A percentile compares a stretch with the other conserved stretches of the same genome.
phyloP scores from a whole-genome alignment of 139 green algal genomes.

The Micromonas commoda region DNA sequence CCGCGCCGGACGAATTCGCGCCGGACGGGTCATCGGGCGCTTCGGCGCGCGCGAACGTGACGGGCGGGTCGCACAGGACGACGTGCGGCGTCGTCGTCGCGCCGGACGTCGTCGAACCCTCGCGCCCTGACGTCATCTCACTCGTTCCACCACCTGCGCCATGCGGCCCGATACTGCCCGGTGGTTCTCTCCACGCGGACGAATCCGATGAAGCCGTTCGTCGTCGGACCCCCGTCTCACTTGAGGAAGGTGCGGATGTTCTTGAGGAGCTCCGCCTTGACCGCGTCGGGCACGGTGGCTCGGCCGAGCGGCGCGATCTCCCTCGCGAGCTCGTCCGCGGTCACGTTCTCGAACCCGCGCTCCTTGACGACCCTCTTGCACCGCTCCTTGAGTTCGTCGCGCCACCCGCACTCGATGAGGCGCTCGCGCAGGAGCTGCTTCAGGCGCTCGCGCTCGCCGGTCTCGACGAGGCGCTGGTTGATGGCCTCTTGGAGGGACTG shows the following conservation, averaged over 20 bases:
- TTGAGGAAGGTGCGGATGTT: conserved; percentile 3
- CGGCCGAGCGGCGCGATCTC: neutral
- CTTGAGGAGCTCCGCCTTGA: conserved; percentile 4
- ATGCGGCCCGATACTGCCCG: too few species aligned
- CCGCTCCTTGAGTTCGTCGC: conserved; percentile 19
- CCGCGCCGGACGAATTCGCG: too few species aligned
- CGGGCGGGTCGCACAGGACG: too few species aligned
- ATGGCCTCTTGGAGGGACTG: neutral
- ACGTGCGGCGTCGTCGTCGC: too few species aligned
- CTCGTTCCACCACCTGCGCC: too few species aligned
- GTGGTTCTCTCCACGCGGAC: too few species aligned
- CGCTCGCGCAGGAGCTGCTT: conserved; percentile 24
- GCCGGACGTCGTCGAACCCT: too few species aligned
- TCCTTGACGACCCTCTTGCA: conserved; percentile 6
- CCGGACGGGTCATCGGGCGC: too few species aligned
- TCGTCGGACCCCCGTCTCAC: too few species aligned
- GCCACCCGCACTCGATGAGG: conserved; percentile 29
- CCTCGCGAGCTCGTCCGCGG: neutral
- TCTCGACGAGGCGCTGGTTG: conserved; percentile 8
- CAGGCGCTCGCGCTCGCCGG: conserved; percentile 25
- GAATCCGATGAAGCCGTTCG: too few species aligned
- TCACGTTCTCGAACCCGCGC: conserved; percentile 23
- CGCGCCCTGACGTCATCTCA: too few species aligned
- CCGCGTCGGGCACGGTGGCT: neutral
- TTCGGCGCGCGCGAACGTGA: too few species aligned